Conservation (phyloP, 2,329 filamentous ascomycete genomes). For the Fusarium vanettenii region DNA sequence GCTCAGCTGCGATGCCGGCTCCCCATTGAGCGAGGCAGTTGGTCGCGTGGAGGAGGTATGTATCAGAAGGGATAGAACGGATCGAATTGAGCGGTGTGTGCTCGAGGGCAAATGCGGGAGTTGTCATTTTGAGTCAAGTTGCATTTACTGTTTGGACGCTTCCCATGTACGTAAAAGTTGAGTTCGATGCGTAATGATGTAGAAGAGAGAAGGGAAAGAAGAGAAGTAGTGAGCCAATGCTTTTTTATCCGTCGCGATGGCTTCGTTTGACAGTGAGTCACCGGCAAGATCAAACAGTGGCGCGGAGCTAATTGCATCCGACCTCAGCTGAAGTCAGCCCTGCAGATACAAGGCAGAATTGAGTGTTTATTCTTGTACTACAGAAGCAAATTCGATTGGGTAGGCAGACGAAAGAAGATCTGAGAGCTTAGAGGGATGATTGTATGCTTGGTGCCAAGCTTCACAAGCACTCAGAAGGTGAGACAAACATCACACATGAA, state of each 20-base stretch:
- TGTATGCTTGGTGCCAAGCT: background rate
- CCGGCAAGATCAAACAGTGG: background rate
- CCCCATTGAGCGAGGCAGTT: constrained; percentile 48
- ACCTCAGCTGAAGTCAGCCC: background rate
- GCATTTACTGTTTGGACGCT: background rate
- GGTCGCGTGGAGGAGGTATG: constrained; percentile 46
- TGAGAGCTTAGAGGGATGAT: background rate
- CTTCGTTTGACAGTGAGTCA: background rate
- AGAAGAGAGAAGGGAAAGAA: background rate
- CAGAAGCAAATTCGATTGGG: no score
- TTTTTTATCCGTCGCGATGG: background rate
- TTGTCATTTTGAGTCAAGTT: constrained; percentile 7
- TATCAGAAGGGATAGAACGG: constrained; percentile 15
- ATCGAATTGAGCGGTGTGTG: constrained; percentile 27
- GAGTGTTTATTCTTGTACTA: background rate
- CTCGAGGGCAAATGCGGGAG: constrained; percentile 14
- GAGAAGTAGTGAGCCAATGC: background rate
- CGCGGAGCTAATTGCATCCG: background rate
- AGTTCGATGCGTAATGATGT: background rate
- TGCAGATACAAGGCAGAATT: background rate
- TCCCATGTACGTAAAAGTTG: background rate
- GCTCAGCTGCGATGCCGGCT: constrained; percentile 44
- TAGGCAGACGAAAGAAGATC: background rate
- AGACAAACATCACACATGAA: background rate
- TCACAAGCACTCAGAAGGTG: background rate